Evolutionary conservation across 768 basidiomycete species (phyloP), one percentile per base, ranked within the genome.

Genomic region (Trichaptum fuscoviolaceum): DNA sequence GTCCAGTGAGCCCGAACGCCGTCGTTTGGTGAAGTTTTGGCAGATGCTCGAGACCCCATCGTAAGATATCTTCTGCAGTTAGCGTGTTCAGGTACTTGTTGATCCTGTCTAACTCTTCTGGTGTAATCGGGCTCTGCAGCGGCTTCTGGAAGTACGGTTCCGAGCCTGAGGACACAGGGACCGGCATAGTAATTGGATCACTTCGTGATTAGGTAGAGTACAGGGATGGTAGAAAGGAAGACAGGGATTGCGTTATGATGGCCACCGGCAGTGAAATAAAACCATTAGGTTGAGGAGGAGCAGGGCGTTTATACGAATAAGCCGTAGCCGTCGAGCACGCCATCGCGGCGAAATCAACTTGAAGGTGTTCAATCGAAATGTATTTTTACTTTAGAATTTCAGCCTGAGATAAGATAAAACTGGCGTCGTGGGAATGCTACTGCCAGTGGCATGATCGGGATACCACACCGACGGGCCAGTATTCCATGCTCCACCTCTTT

Each of bases 1-100:
- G 87, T 10, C 97, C 96, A 0, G 96, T 98, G 67, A 98, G 83
- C 7, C 97, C 97, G 73, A 99, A 96, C 0, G 97, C 96, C 6
- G 96, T 99, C 7, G 97, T 98, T 75, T 99, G 96, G 77, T 87
- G 88, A 23, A 99, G 81, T 7, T 84, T 83, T 0, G 95, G 91
- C 20, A 99, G 80, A 71, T 93, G 82, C 58, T 85, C 83, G 63
- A 95, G 74, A 0, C 90, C 93, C 96, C 96, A 99, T 74, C 75
- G 72, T 64, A 99, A 83, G 70, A 98, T 93, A 68, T 94, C 84
- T 70, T 93, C 89, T 0, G 97, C 94, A 0, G 87, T 82, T 67
- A 93, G 85, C 0, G 82, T 74, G 36, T 81, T 81, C 9, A 99
- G 87, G 73, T 93, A 78, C 10, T 80, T 81, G 74, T 99, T 99